Evolutionary conservation across 495 filamentous ascomycete genomes (phyloP), one percentile per base, ranked within the genome.

Genomic region (Aspergillus nanangensis): DNA sequence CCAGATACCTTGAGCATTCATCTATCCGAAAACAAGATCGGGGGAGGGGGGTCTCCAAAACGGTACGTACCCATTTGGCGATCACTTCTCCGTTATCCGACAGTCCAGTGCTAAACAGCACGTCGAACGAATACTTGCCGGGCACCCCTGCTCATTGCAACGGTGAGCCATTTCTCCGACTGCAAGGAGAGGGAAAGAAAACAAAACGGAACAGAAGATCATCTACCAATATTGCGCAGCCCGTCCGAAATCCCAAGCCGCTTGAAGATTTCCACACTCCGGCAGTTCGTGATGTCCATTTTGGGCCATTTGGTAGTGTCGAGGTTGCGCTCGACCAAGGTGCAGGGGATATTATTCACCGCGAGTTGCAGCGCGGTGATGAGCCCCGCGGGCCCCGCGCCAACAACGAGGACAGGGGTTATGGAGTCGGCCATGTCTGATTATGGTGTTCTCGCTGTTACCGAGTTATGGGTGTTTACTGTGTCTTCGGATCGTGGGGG

Each of bases 291-390:
- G 3, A 51, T 3, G 29, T 57, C 50, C 54, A 57, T 57, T 21
- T 57, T 51, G 1, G 48, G 48, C 48, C 41, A 51, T 32, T 51
- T 54, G n/a, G 59, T 73, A n/a, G 82, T 79, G 3, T 72, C 80
- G 8, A 73, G 63, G 35, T 69, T 88, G 42, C 88, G 88, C 59
- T 88, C 88, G 52, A 81, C 82, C 5, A 82, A 86, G 64, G 88
- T 87, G 52, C 61, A 86, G 10, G 68, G 37, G 5, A 48, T 22
- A 11, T 29, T 38, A 9, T 24, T 25, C 5, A 21, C 4, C 8
- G 36, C 36, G 5, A 48, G 37, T 14, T 21, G 23, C 15, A 21
- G 18, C 14, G 45, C 37, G 8, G 19, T 13, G 23, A 41, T n/a
- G 10, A 41, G 13, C 10, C 45, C 45, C 10, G 36, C 20, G 23